These are phyloP conservation scores for Zasmidium citrigriseum DNA, from an alignment of 2,329 filamentous ascomycete genomes.

Conservation along the genomic window DNA sequence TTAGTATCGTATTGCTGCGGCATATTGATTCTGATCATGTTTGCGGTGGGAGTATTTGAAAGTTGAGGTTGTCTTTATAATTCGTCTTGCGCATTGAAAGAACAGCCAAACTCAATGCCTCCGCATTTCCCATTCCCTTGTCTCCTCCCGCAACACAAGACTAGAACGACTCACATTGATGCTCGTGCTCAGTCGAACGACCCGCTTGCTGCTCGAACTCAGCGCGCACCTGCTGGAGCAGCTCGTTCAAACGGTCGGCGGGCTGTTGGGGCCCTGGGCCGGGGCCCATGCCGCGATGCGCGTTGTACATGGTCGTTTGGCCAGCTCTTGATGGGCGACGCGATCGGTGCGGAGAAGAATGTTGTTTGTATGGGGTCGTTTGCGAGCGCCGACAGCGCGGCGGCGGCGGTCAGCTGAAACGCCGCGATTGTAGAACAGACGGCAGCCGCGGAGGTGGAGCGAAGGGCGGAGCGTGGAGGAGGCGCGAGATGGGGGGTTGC, in stretches of 20 bases:
- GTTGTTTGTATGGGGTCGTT: conserved; percentile 1
- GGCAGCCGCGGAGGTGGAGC: conserved; percentile 1
- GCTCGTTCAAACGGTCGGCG: conserved; percentile 77
- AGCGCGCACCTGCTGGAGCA: conserved; percentile 84
- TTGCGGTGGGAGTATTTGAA: not conserved
- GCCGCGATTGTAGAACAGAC: not conserved
- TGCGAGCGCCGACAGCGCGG: conserved; percentile 2
- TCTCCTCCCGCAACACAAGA: not conserved
- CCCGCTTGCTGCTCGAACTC: conserved; percentile 80
- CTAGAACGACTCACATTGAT: conserved; percentile 74
- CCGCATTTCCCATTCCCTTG: no score
- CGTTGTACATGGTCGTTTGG: conserved; percentile 70
- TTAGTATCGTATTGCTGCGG: conserved; percentile 13
- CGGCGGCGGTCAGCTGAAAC: conserved; percentile 9
- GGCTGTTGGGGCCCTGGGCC: conserved; percentile 57
- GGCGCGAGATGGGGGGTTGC: not conserved
- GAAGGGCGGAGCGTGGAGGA: not conserved
- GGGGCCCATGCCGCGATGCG: conserved; percentile 77
- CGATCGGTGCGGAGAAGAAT: not conserved
- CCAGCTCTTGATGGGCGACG: conserved; percentile 8
- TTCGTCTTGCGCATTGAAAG: not conserved
- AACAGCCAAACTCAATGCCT: no score
- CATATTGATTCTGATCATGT: not conserved
- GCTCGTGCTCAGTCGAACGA: conserved; percentile 83
- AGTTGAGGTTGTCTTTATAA: not conserved